Evolutionary conservation across 352 stramenopile species (phyloP).

Genomic region (Globisporangium mamillatum): DNA sequence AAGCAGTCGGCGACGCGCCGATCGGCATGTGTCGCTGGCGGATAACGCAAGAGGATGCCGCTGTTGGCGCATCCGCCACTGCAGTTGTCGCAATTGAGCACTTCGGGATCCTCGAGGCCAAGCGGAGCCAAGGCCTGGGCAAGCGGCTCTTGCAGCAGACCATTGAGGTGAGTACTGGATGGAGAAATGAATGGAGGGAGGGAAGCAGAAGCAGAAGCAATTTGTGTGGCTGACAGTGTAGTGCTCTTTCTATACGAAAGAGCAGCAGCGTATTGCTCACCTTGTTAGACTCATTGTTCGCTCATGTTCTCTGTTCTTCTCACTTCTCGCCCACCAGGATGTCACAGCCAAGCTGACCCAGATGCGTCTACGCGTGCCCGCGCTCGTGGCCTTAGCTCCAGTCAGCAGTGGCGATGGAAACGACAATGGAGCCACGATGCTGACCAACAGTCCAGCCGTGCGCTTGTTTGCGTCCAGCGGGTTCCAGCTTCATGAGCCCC

Average conservation of each 20-base stretch:
- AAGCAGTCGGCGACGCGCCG: slow-evolving; percentile 63
- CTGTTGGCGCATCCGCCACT: slow-evolving; percentile 29
- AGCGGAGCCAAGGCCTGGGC: slow-evolving; percentile 50
- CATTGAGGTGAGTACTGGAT: not conserved
- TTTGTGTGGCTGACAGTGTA: not conserved
- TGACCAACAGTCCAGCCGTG: not conserved
- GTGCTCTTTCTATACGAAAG: not conserved
- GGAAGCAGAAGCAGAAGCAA: too few species aligned
- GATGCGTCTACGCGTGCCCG: not conserved
- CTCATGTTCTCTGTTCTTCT: not conserved
- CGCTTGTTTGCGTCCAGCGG: not conserved
- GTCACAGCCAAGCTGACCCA: slow-evolving; percentile 4
- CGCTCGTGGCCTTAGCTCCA: not conserved
- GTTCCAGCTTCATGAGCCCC: not conserved
- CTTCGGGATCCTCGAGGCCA: slow-evolving; percentile 51
- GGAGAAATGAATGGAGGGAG: too few species aligned
- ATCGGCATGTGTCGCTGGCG: slow-evolving; percentile 59
- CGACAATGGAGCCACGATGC: not conserved
- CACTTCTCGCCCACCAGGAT: not conserved
- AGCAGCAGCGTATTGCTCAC: not conserved
- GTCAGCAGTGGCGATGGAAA: not conserved
- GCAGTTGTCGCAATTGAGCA: slow-evolving; percentile 52
- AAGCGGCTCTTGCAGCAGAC: slow-evolving; percentile 35
- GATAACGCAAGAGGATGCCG: slow-evolving; percentile 18
- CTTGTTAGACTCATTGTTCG: not conserved